Evolutionary conservation across 345 rosid genomes (phyloP).

Genomic region (Eucalyptus erythrocorys): DNA sequence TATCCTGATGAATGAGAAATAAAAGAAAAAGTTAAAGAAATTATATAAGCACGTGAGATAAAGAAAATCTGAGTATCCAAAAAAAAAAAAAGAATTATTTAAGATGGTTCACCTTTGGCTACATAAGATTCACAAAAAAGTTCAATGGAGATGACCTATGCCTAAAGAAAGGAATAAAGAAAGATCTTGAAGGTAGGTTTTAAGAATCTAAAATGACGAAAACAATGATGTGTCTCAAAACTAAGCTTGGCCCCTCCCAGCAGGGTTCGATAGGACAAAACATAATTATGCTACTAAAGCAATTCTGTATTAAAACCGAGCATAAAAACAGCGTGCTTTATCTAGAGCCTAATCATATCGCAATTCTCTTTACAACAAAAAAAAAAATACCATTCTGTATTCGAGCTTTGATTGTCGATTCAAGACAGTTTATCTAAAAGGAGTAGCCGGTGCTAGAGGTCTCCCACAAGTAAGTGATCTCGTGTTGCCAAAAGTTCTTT

Average conservation of each 20-base stretch:
- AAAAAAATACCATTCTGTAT: background rate
- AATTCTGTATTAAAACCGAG: background rate
- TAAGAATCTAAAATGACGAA: background rate
- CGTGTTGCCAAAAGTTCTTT: too few relatives aligned
- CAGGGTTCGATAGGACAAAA: background rate
- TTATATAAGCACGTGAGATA: background rate
- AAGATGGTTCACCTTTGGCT: background rate
- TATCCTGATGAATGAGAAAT: background rate
- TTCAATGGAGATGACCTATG: background rate
- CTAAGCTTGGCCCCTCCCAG: background rate
- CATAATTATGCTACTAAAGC: background rate
- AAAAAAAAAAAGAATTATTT: background rate
- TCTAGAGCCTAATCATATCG: background rate
- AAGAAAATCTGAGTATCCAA: background rate
- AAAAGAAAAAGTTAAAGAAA: background rate
- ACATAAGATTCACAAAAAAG: background rate
- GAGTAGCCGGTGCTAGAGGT: conserved; percentile 71
- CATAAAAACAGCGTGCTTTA: background rate
- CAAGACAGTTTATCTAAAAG: conserved; percentile 70
- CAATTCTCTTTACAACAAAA: background rate
- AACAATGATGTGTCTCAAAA: background rate
- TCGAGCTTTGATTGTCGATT: conserved; percentile 67
- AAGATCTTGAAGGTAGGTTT: background rate
- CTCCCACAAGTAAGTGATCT: conserved; percentile 41
- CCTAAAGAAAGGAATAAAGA: background rate